Base-by-base conservation (phyloP, 257 asterid genomes). In the Plectranthus barbatus region DNA sequence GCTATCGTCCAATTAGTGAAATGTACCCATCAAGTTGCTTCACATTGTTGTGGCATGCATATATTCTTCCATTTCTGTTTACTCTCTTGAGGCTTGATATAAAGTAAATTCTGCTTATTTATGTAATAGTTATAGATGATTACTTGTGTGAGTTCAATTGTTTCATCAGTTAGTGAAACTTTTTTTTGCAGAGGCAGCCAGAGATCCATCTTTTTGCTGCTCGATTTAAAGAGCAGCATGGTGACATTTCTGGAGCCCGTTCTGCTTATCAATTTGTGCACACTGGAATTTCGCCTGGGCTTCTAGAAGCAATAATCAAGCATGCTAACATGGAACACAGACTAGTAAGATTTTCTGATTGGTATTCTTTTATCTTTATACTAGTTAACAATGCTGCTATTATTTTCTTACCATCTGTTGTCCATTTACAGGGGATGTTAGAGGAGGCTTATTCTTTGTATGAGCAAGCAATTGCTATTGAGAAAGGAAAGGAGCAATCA, bases 131-230 rank as follows among this genome's bases (percentile, higher is more conserved):
- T 14, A 5, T 31, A 55, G 14, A 29, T 15, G 20, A 15, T 37
- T 23, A 5, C 1, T 56, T 4, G 14, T 1, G 26, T 15, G 17
- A 23, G 44, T 51, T 23, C 36, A 45, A 9, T 12, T 34, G 21
- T 13, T 13, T 31, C 6, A 17, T 39, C 53, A 40, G 14, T 37
- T 23, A 36, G n/a, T 68, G 49, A 26, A 51, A 24, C 13, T 23
- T 53, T 39, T 44, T 18, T 68, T 34, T 74, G 70, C 96, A 87
- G 97, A 84, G 96, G 79, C 95, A 82, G 72, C 99, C 99, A 29
- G 99, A 90, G 84, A 93, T 93, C 73, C 97, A 93, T 76, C 81
- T 93, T 12, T 93, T 93, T 72, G 85, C 95, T 74, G 99, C 97
- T 60, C 83, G 89, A 60, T 87, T 93, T 72, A 84, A 81, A 58